Evolutionary conservation across 2,329 filamentous ascomycete genomes (phyloP).

Genomic region (Colletotrichum sublineola): DNA sequence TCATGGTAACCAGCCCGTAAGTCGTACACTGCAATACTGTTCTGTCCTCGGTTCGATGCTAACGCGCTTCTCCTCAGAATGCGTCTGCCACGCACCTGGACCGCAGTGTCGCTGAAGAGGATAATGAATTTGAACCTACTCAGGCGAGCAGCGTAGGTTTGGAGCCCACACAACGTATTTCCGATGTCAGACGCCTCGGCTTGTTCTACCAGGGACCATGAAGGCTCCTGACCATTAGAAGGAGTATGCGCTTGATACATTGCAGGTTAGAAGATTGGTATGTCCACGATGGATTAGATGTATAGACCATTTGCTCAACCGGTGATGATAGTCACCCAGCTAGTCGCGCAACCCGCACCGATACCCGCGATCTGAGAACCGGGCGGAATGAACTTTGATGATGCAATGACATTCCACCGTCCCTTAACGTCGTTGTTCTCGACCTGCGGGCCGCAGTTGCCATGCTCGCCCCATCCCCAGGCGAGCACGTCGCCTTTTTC

Average conservation of each 20-base stretch:
- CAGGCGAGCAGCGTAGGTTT: conserved; percentile 54
- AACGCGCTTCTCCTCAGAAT: conserved; percentile 55
- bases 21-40: conserved; percentile 44
- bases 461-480: conserved; percentile 99
- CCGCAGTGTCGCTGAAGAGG: conserved; percentile 51
- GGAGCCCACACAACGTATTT: conserved; percentile 81
- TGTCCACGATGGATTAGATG: background rate
- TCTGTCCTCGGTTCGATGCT: conserved; percentile 43
- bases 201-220: conserved; percentile 53
- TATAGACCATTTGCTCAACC: conserved; percentile 45
- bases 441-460: conserved; percentile 86
- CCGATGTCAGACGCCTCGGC: conserved; percentile 69
- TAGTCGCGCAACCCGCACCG: conserved; percentile 92
- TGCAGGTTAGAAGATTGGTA: background rate
- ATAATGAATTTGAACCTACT: conserved; percentile 45
- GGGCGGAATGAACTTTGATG: conserved; percentile 66
- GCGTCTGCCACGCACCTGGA: conserved; percentile 59
- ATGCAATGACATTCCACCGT: conserved; percentile 75
- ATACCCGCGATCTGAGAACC: conserved; percentile 69
- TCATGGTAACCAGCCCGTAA: conserved; percentile 73
- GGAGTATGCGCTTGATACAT: conserved; percentile 41
- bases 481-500: conserved; percentile 76
- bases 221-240: conserved; percentile 40
- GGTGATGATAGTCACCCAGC: conserved; percentile 74
- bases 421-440: conserved; percentile 76